Evolutionary conservation across 2,329 filamentous ascomycete genomes (phyloP).

Genomic region (Diaporthe capsici): DNA sequence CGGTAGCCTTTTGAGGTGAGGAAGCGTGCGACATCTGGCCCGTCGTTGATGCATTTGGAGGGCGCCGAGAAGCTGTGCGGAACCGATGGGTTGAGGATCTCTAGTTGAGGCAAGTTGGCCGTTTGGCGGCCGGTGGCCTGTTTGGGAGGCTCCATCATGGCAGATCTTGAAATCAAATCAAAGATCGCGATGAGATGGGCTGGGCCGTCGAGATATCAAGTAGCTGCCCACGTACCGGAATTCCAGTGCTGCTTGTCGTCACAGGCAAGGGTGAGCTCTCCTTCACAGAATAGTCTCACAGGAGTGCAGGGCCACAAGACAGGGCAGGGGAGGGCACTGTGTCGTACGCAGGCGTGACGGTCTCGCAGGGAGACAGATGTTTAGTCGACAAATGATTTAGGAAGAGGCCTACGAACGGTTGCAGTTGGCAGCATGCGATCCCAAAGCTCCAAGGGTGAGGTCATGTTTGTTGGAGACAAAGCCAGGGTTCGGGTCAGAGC

Average conservation of each 20-base stretch:
- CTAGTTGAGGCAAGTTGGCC: constrained; percentile 55
- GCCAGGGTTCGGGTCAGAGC: constrained; percentile 10
- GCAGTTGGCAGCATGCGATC: not conserved
- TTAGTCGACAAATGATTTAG: not conserved
- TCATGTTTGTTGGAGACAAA: not conserved
- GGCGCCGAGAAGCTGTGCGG: constrained; percentile 76
- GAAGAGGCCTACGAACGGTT: not conserved
- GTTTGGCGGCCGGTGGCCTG: not conserved
- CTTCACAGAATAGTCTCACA: not conserved
- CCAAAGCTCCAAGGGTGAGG: constrained; percentile 4
- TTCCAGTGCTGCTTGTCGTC: not conserved
- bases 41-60: constrained; percentile 86
- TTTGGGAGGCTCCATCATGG: constrained; percentile 24
- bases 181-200: not conserved
- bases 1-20: constrained; percentile 85
- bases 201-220: not conserved
- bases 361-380: not conserved
- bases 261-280: not conserved
- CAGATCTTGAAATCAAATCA: too few species aligned
- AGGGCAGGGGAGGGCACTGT: too few species aligned
- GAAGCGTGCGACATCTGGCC: constrained; percentile 85
- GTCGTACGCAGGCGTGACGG: not conserved
- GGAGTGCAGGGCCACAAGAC: not conserved
- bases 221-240: not conserved
- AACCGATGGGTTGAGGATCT: constrained; percentile 62